These are phyloP conservation scores for Stagonosporopsis tanaceti DNA, from an alignment of 2,329 filamentous ascomycete species.

Conservation along the genomic window DNA sequence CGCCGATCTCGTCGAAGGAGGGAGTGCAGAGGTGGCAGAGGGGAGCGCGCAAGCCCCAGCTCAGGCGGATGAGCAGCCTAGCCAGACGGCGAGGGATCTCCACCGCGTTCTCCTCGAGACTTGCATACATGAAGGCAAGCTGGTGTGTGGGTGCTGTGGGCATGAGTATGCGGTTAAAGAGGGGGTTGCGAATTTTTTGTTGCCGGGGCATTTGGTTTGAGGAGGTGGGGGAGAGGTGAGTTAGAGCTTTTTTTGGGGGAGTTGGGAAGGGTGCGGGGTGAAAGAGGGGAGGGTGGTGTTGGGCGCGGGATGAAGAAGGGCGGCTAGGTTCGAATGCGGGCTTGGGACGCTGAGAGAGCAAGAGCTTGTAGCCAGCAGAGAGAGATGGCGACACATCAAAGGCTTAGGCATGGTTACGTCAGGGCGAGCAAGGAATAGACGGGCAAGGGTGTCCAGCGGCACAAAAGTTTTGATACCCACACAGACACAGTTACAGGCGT, in stretches of 20 bases:
- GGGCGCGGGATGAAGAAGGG: background rate
- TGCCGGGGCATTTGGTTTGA: constrained; percentile 87
- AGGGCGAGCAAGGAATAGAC: background rate
- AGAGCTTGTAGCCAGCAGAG: background rate
- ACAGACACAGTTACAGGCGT: background rate
- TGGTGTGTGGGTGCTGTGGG: constrained; percentile 89
- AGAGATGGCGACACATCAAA: background rate
- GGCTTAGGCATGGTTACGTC: background rate
- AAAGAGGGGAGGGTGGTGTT: background rate
- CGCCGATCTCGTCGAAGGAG: constrained; percentile 42
- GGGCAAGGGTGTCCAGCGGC: background rate
- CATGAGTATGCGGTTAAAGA: constrained; percentile 96
- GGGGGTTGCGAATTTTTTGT: constrained; percentile 93
- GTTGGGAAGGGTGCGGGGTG: no score
- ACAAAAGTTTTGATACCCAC: constrained; percentile 36
- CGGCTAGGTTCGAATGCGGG: no score
- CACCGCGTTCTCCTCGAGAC: constrained; percentile 88
- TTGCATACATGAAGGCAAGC: constrained; percentile 83
- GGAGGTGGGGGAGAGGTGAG: background rate
- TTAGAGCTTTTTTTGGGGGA: background rate
- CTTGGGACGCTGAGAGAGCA: no score
- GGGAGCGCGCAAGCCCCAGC: constrained; percentile 40
- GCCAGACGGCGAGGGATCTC: constrained; percentile 74
- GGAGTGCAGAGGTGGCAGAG: constrained; percentile 51
- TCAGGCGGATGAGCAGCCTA: constrained; percentile 62